Evolutionary conservation across 768 basidiomycete genomes (phyloP).

Genomic region (Termitomyces sp.): DNA sequence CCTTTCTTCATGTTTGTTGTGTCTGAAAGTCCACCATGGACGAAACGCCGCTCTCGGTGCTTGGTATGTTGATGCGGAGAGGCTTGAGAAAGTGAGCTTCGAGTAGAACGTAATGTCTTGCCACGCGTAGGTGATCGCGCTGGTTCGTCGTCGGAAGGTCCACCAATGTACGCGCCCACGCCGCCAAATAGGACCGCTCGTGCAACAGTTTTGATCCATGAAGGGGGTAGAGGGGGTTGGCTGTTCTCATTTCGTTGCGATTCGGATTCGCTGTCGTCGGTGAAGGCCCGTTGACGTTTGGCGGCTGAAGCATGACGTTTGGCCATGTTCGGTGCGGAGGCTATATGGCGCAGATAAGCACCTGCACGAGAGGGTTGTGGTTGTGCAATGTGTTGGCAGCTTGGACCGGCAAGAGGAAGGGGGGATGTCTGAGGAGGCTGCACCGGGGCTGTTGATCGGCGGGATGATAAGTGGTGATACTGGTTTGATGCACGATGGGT

Average conservation of each 20-base stretch:
- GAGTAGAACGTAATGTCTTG: slow-evolving; percentile 28
- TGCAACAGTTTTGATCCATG: slow-evolving; percentile 73
- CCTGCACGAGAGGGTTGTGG: slow-evolving; percentile 53
- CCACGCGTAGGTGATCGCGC: background rate
- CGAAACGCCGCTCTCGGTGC: slow-evolving; percentile 1
- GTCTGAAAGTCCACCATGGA: slow-evolving; percentile 30
- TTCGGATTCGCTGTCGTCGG: slow-evolving; percentile 27
- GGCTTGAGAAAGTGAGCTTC: slow-evolving; percentile 39
- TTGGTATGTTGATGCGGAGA: slow-evolving; percentile 17
- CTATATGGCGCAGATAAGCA: slow-evolving; percentile 73
- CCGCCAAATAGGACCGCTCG: slow-evolving; percentile 59
- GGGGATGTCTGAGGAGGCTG: slow-evolving; percentile 16
- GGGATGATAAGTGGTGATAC: slow-evolving; percentile 7
- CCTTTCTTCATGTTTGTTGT: slow-evolving; percentile 26
- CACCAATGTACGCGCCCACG: slow-evolving; percentile 41
- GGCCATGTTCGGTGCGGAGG: slow-evolving; percentile 47
- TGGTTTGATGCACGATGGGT: slow-evolving; percentile 13
- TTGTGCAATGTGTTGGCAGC: slow-evolving; percentile 19
- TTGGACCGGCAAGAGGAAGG: slow-evolving; percentile 25
- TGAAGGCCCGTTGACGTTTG: slow-evolving; percentile 20
- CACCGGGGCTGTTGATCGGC: slow-evolving; percentile 4
- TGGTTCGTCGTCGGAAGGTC: slow-evolving; percentile 23
- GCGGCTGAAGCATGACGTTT: slow-evolving; percentile 32
- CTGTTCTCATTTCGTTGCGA: slow-evolving; percentile 25
- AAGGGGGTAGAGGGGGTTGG: slow-evolving; percentile 56